phyloP scores from a whole-genome alignment of 768 basidiomycete genomes.

The Saitozyma podzolica region DNA sequence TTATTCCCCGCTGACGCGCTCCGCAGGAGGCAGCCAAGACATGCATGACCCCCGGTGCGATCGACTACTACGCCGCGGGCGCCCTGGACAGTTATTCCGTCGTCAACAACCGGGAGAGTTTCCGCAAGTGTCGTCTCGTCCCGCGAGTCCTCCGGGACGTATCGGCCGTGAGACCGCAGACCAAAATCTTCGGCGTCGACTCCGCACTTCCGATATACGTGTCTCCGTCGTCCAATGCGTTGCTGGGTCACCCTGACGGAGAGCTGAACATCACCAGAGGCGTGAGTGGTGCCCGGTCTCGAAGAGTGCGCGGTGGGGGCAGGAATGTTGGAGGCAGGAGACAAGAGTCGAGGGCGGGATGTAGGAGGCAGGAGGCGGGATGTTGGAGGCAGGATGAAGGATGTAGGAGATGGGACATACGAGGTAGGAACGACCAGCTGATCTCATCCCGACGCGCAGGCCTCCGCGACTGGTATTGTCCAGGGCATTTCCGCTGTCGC shows the following conservation, averaged over 20 bases:
- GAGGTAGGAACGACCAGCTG: too few relatives aligned
- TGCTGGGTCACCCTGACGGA: slow-evolving; percentile 71
- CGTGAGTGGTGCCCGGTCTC: slow-evolving; percentile 19
- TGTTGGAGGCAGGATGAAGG: too few relatives aligned
- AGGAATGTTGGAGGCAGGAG: too few relatives aligned
- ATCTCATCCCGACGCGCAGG: slow-evolving; percentile 7
- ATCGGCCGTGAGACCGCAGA: slow-evolving; percentile 41
- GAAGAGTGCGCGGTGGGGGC: neutral
- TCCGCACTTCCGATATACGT: slow-evolving; percentile 54
- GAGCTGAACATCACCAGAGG: slow-evolving; percentile 58
- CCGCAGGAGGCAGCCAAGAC: slow-evolving; percentile 37
- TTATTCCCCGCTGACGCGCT: neutral
- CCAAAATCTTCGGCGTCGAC: slow-evolving; percentile 48
- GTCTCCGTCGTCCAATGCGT: slow-evolving; percentile 54
- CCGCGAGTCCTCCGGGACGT: slow-evolving; percentile 52
- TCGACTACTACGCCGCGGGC: slow-evolving; percentile 30
- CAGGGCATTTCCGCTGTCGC: slow-evolving; percentile 50
- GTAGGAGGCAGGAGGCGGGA: too few relatives aligned
- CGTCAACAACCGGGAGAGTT: slow-evolving; percentile 30
- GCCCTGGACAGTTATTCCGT: slow-evolving; percentile 29
- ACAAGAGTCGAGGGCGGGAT: too few relatives aligned
- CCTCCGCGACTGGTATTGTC: slow-evolving; percentile 49
- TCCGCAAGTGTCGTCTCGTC: slow-evolving; percentile 47
- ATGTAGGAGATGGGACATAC: too few relatives aligned
- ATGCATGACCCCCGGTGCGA: slow-evolving; percentile 20